Evolutionary conservation across 2,329 filamentous ascomycete species (phyloP).

Genomic region (Cladophialophora exuberans): DNA sequence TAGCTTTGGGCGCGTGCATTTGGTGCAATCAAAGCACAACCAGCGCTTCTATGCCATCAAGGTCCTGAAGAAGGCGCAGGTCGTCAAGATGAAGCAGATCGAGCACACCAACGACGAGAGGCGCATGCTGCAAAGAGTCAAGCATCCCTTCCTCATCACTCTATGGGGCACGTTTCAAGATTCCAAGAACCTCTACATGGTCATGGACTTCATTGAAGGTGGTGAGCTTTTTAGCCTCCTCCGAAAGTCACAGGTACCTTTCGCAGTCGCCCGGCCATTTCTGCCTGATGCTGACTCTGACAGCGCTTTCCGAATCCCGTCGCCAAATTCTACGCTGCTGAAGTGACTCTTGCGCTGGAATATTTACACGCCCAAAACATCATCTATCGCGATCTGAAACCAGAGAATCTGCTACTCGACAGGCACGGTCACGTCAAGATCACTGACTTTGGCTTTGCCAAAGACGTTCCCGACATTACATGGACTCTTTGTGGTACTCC

Average conservation of each 20-base stretch:
- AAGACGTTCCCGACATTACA: constrained; percentile 97
- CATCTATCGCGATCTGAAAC: constrained; percentile 97
- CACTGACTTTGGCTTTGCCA: constrained; percentile 98
- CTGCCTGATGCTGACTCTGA: constrained; percentile 18
- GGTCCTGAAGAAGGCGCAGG: constrained; percentile 96
- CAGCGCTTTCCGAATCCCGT: constrained; percentile 98
- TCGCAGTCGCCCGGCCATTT: constrained; percentile 13
- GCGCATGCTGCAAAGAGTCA: constrained; percentile 92
- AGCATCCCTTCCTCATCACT: constrained; percentile 96
- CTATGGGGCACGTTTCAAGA: constrained; percentile 99
- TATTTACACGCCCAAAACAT: constrained; percentile 94
- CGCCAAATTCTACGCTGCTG: constrained; percentile 97
- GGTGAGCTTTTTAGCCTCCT: constrained; percentile 95
- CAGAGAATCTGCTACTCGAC: constrained; percentile 89
- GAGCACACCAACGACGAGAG: constrained; percentile 99
- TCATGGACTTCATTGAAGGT: constrained; percentile 99
- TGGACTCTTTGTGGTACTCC: constrained; percentile 98
- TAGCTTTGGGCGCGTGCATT: constrained; percentile 93
- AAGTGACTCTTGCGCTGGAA: constrained; percentile 92
- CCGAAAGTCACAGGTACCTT: constrained; percentile 84
- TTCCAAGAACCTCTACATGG: constrained; percentile 95
- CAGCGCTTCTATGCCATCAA: constrained; percentile 98
- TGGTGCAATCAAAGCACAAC: constrained; percentile 98
- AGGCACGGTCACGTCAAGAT: constrained; percentile 95
- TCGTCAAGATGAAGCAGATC: constrained; percentile 99